phyloP scores from a whole-genome alignment of 345 rosid genomes.

The Citrus medica region DNA sequence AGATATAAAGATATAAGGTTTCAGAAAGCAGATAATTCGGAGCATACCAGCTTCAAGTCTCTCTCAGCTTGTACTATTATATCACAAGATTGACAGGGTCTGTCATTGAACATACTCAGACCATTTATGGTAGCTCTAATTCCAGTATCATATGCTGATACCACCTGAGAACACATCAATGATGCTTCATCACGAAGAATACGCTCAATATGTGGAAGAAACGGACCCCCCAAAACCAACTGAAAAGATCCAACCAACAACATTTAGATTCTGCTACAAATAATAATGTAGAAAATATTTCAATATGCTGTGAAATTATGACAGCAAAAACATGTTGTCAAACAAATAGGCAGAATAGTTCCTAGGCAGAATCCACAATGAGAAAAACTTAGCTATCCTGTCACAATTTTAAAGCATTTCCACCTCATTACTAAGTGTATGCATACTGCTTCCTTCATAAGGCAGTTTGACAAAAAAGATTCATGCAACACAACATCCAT shows the following conservation, averaged over 20 bases:
- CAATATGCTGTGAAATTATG: background rate
- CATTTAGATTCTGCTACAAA: background rate
- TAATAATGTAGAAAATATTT: background rate
- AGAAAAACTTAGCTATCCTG: background rate
- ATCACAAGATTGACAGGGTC: slow-evolving; percentile 64
- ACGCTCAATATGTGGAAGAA: slow-evolving; percentile 63
- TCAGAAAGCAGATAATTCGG: background rate
- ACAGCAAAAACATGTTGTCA: background rate
- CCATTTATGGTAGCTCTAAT: slow-evolving; percentile 47
- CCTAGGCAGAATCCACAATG: background rate
- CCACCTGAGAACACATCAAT: slow-evolving; percentile 48
- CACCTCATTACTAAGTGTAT: background rate
- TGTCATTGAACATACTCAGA: slow-evolving; percentile 30
- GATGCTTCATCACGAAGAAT: slow-evolving; percentile 67
- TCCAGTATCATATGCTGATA: slow-evolving; percentile 58
- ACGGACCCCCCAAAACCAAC: slow-evolving; percentile 84
- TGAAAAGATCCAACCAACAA: slow-evolving; percentile 25
- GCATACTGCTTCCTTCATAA: background rate
- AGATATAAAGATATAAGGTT: background rate
- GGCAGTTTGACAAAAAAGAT: background rate
- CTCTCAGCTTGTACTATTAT: slow-evolving; percentile 38
- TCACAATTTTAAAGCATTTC: background rate
- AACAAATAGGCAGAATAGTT: background rate
- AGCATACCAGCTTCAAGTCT: slow-evolving; percentile 52
- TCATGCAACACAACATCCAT: background rate